Base-by-base conservation (phyloP, 2,329 filamentous ascomycete species). In the Cercospora zeae-maydis region DNA sequence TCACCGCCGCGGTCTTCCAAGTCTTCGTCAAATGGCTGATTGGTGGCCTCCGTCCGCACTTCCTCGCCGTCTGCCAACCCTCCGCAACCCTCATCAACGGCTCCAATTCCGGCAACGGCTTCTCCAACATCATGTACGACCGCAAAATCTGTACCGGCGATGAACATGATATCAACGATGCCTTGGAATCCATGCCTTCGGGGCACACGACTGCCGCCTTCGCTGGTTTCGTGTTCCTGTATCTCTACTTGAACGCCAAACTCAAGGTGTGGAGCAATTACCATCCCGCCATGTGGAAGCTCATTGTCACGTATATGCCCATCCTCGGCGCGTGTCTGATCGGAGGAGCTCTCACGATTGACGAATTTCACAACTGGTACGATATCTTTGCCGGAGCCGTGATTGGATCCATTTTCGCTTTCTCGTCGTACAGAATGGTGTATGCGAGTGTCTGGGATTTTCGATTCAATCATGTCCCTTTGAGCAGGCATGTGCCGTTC, bases 11-110 rank as follows among this genome's bases (percentile, higher is more conserved):
- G n/a, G 84, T 91, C 55, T 90, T 92, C 78, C 89, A 92, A 71
- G 88, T 91, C 67, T 88, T 91, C 71, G 70, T 91, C 73, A 92
- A 92, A 76, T 88, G 84, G 83, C 82, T 91, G 45, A 90, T 92
- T 66, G 89, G 89, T 13, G 88, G 88, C 13, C 78, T 89, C 19
- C 83, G 88, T n/a, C 88, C 88, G 0, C 86, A 90, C 74, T 91
- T 91, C 78, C 81, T 91, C 19, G 81, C 80, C 21, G 87, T 89
- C 58, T 91, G 88, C 81, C 83, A 87, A 74, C 89, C 88, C 0
- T 81, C 82, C 61, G 13, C 16, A 34, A 72, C 84, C n/a, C 77
- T 77, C 3, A 75, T 75, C 58, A 47, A 33, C 49, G 58, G 58
- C 27, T 16, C 27, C 36, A 77, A 75, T 3, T 69, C 75, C 14